A percentile compares a stretch with the other conserved stretches of the same genome.
Evolutionary conservation across 116 monocot genomes (phyloP).

Genomic region (Iris pallida): DNA sequence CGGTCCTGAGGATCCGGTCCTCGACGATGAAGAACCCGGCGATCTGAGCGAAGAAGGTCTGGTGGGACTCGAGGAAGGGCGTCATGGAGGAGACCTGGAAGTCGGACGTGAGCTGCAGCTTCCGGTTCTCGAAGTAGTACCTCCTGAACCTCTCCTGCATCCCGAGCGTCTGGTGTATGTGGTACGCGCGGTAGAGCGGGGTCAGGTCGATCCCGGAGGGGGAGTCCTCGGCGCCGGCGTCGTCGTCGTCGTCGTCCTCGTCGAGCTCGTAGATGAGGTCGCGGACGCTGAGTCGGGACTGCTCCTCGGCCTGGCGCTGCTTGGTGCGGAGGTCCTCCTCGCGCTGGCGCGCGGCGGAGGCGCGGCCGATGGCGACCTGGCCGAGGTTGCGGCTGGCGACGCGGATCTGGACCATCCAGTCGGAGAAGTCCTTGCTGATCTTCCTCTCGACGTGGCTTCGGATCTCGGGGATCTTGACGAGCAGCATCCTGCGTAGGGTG

Average conservation of each 20-base stretch:
- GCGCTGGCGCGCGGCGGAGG: constrained; percentile 82
- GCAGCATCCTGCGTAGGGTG: constrained; percentile 74
- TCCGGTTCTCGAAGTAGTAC: constrained; percentile 95
- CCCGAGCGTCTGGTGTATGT: constrained; percentile 80
- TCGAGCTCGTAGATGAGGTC: constrained; percentile 43
- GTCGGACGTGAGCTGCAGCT: constrained; percentile 96
- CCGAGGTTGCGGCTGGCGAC: constrained; percentile 78
- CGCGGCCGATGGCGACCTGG: constrained; percentile 84
- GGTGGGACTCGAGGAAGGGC: constrained; percentile 93
- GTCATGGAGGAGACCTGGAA: constrained; percentile 94
- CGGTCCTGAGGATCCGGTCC: constrained; percentile 78
- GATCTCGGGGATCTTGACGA: constrained; percentile 62
- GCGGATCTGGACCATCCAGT: constrained; percentile 96
- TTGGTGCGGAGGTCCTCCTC: constrained; percentile 82
- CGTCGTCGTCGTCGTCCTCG: constrained; percentile 60
- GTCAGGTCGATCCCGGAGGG: constrained; percentile 59
- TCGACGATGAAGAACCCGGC: constrained; percentile 98
- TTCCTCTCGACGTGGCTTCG: constrained; percentile 64
- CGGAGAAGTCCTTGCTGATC: constrained; percentile 69
- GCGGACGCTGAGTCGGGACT: constrained; percentile 28
- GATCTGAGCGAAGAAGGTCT: constrained; percentile 96
- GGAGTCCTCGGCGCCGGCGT: constrained; percentile 16
- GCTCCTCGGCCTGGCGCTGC: constrained; percentile 76
- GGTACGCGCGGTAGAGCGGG: constrained; percentile 80
- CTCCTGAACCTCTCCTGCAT: constrained; percentile 74